Evolutionary conservation across 768 basidiomycete species (phyloP).

Genomic region (Termitomyces sp.): DNA sequence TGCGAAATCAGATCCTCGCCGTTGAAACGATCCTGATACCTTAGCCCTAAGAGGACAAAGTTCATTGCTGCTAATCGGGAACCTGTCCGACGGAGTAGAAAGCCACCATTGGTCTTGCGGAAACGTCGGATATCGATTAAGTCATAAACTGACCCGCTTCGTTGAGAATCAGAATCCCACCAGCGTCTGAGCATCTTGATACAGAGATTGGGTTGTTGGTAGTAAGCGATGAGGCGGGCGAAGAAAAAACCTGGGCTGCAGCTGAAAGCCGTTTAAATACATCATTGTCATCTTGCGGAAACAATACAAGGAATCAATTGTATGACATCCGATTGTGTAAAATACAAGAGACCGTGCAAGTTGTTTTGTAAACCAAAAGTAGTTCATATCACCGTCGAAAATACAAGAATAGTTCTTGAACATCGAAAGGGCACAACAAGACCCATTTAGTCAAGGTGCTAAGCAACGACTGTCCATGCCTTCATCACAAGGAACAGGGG

Average conservation of each 20-base stretch:
- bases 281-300: neutral
- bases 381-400: neutral
- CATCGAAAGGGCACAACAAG: neutral
- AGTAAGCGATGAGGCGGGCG: neutral
- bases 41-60: neutral
- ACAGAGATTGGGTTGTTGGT: neutral
- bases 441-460: neutral
- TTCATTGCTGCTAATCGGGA: neutral
- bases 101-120: neutral
- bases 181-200: neutral
- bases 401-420: neutral
- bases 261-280: neutral
- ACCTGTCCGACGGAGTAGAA: neutral
- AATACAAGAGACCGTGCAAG: neutral
- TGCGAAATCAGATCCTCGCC: neutral
- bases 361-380: neutral
- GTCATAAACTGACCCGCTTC: neutral
- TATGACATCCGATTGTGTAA: neutral
- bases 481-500: neutral
- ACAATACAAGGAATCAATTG: neutral
- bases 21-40: neutral
- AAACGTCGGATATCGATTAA: neutral
- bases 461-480: neutral
- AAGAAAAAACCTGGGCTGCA: neutral
- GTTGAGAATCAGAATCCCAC: neutral